These are phyloP conservation scores for Kokia cookei DNA, from an alignment of 441 rosid genomes.

Conservation along the genomic window DNA sequence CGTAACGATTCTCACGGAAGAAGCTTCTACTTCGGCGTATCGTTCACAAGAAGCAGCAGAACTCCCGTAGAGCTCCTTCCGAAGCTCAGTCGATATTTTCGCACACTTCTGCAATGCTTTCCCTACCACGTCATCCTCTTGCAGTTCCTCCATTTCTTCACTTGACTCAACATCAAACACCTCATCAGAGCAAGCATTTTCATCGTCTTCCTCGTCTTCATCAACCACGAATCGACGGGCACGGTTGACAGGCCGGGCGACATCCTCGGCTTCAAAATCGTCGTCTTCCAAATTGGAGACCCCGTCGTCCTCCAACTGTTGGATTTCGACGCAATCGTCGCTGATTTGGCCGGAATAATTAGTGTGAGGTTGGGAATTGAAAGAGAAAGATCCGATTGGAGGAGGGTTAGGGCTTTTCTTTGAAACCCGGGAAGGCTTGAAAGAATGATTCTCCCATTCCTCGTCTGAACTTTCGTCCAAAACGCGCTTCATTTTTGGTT, in stretches of 20 bases:
- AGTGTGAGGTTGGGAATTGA: conserved; percentile 9
- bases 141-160: conserved; percentile 29
- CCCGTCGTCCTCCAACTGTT: conserved; percentile 11
- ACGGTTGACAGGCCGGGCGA: conserved; percentile 25
- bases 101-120: conserved; percentile 84
- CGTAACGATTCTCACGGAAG: conserved; percentile 67
- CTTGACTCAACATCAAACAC: conserved; percentile 50
- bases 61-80: conserved; percentile 67
- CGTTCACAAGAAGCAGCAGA: conserved; percentile 57
- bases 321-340: conserved; percentile 44
- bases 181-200: conserved; percentile 32
- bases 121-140: conserved; percentile 74
- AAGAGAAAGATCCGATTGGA: conserved; percentile 77
- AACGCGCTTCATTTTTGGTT: conserved; percentile 57
- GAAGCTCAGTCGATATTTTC: conserved; percentile 68
- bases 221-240: conserved; percentile 70
- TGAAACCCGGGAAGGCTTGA: conserved; percentile 75
- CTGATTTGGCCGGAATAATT: conserved; percentile 17
- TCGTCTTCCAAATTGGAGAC: conserved; percentile 49
- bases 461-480: conserved; percentile 86
- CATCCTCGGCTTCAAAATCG: conserved; percentile 34
- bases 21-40: conserved; percentile 80
- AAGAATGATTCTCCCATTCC: conserved; percentile 75
- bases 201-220: conserved; percentile 36
- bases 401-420: conserved; percentile 34